phyloP scores from a whole-genome alignment of 805 yeast species.

The Metschnikowia drakensbergensis region DNA sequence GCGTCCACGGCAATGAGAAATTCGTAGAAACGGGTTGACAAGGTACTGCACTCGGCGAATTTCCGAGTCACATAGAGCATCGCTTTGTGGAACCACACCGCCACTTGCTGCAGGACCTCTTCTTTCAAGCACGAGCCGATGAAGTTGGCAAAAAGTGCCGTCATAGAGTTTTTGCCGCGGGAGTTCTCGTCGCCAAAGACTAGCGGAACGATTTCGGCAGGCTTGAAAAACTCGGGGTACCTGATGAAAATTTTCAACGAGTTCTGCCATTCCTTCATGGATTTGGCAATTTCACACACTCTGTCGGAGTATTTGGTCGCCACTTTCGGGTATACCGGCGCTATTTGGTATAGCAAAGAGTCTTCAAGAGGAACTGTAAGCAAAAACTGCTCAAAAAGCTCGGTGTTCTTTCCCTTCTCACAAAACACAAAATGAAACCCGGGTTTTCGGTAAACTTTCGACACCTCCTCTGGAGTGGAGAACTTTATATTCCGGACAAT shows the following conservation, averaged over 20 bases:
- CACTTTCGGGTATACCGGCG: slow-evolving; percentile 11
- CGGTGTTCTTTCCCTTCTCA: background rate
- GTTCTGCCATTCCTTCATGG: slow-evolving; percentile 18
- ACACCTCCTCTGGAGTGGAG: slow-evolving; percentile 1
- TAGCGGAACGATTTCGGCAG: slow-evolving; percentile 16
- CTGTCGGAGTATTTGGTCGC: slow-evolving; percentile 9
- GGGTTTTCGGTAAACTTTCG: background rate
- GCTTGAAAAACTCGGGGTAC: slow-evolving; percentile 8
- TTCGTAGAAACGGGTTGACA: slow-evolving; percentile 27
- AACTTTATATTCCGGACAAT: slow-evolving; percentile 6
- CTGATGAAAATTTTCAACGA: slow-evolving; percentile 18
- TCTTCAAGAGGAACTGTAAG: slow-evolving; percentile 5
- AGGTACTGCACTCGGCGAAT: slow-evolving; percentile 47
- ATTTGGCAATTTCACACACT: slow-evolving; percentile 15
- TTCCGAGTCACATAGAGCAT: slow-evolving; percentile 59
- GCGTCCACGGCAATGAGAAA: slow-evolving; percentile 26
- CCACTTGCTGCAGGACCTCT: slow-evolving; percentile 26
- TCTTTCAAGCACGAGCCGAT: slow-evolving; percentile 14
- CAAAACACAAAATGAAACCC: background rate
- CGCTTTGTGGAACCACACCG: slow-evolving; percentile 55
- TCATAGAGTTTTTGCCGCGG: slow-evolving; percentile 28
- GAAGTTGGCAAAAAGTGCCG: slow-evolving; percentile 27
- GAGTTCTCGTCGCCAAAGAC: slow-evolving; percentile 21
- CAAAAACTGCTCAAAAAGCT: background rate
- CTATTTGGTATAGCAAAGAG: slow-evolving; percentile 13